A percentile compares a stretch with the other conserved stretches of the same genome.
phyloP scores from a whole-genome alignment of 441 rosid species.

The Syzygium malaccense region DNA sequence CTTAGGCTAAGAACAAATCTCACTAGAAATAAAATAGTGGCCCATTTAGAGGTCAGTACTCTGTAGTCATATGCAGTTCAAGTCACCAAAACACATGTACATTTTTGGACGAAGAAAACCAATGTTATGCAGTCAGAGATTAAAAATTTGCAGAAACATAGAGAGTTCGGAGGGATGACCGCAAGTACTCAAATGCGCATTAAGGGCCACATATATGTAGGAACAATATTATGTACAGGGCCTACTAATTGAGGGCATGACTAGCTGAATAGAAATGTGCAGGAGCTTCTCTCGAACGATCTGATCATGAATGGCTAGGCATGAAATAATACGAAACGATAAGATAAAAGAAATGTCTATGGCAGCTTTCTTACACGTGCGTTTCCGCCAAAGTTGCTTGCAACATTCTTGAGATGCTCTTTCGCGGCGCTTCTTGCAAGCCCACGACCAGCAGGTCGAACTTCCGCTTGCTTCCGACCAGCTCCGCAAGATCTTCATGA shows the following conservation, averaged over 20 bases:
- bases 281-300: not conserved
- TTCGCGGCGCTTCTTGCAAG: constrained; percentile 60
- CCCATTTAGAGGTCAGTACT: not conserved
- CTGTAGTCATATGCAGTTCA: not conserved
- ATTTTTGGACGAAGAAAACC: not conserved
- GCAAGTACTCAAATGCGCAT: not conserved
- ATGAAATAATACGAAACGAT: not conserved
- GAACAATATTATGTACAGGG: not conserved
- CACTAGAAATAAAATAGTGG: not conserved
- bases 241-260: not conserved
- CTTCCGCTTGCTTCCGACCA: constrained; percentile 42
- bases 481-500: constrained; percentile 42
- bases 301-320: not conserved
- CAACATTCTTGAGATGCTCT: constrained; percentile 28
- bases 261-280: not conserved
- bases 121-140: not conserved
- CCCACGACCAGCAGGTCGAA: constrained; percentile 62
- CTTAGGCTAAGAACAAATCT: not conserved
- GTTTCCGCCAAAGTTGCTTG: constrained; percentile 41
- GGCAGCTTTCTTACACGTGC: constrained; percentile 30
- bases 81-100: not conserved
- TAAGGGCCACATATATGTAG: not conserved
- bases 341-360: not conserved
- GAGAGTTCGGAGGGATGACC: not conserved
- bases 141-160: not conserved